These are phyloP conservation scores for Cadophora gregata DNA, from an alignment of 2,329 filamentous ascomycete genomes.

Conservation along the genomic window DNA sequence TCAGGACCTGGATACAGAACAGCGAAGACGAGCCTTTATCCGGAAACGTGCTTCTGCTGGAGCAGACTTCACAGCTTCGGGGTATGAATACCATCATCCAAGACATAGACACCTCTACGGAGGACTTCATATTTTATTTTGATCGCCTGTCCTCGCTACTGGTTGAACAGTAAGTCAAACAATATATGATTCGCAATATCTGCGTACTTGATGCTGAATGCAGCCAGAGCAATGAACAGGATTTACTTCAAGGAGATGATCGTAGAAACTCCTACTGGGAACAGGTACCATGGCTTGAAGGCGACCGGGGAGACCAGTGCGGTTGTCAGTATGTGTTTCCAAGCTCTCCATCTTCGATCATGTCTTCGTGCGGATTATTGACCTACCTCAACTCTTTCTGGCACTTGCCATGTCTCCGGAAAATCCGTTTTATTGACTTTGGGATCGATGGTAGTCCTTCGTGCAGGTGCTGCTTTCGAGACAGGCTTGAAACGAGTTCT, in stretches of 20 bases:
- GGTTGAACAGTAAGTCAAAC: slow-evolving; percentile 69
- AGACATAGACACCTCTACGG: slow-evolving; percentile 75
- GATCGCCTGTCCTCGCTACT: slow-evolving; percentile 86
- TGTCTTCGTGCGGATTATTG: not conserved
- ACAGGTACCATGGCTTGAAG: slow-evolving; percentile 73
- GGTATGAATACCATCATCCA: slow-evolving; percentile 93
- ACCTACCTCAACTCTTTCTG: not conserved
- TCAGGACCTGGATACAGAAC: slow-evolving; percentile 48
- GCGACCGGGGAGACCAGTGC: slow-evolving; percentile 79
- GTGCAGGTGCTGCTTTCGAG: slow-evolving; percentile 88
- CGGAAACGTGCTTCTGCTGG: slow-evolving; percentile 73
- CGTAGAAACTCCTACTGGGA: slow-evolving; percentile 74
- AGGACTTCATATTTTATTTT: slow-evolving; percentile 98
- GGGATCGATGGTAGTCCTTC: slow-evolving; percentile 60
- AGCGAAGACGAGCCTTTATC: slow-evolving; percentile 76
- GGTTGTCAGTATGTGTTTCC: slow-evolving; percentile 61
- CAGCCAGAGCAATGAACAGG: slow-evolving; percentile 73
- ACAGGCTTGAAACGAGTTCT: slow-evolving; percentile 87
- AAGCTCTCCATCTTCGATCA: not conserved
- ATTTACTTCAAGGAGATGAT: slow-evolving; percentile 68
- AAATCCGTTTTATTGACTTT: not conserved
- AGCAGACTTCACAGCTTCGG: slow-evolving; percentile 78
- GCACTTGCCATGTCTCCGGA: not conserved
- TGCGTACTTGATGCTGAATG: slow-evolving; percentile 22
- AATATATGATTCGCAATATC: not conserved